A percentile compares a stretch with the other conserved stretches of the same genome.
phyloP scores from a whole-genome alignment of 768 basidiomycete species.

The Cystofilobasidium capitatum region DNA sequence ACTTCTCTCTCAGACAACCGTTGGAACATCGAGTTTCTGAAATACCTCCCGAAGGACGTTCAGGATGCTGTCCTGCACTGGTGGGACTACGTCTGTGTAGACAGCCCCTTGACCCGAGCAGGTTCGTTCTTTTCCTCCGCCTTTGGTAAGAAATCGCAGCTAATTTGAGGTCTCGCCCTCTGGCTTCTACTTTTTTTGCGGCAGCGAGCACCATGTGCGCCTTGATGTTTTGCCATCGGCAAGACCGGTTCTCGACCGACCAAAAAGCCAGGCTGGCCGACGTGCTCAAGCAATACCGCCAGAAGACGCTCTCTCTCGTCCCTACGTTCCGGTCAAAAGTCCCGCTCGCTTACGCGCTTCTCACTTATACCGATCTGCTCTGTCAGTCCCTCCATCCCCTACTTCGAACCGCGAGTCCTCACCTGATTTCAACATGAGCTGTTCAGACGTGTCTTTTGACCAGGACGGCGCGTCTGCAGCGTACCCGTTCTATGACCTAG shows the following conservation, averaged over 20 bases:
- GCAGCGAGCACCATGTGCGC: slow-evolving; percentile 1
- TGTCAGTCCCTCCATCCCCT: background rate
- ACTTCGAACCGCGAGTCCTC: background rate
- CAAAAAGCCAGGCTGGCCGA: background rate
- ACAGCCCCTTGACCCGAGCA: background rate
- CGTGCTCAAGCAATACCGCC: background rate
- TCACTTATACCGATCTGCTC: background rate
- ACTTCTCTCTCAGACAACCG: too few species aligned
- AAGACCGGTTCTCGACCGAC: background rate
- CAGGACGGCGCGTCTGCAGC: background rate
- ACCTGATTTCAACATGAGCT: background rate
- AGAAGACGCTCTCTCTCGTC: background rate
- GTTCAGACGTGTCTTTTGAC: background rate
- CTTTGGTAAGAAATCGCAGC: too few species aligned
- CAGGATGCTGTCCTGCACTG: background rate
- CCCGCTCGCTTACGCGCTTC: background rate
- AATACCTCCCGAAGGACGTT: background rate
- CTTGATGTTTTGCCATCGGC: background rate
- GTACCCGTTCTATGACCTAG: background rate
- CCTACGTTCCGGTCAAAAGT: background rate
- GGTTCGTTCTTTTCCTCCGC: too few species aligned
- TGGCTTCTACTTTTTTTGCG: too few species aligned
- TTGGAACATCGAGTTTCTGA: too few species aligned
- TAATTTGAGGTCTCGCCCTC: too few species aligned
- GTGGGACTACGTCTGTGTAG: background rate